Evolutionary conservation across 768 basidiomycete species (phyloP).

Genomic region (Boletus speciosus): DNA sequence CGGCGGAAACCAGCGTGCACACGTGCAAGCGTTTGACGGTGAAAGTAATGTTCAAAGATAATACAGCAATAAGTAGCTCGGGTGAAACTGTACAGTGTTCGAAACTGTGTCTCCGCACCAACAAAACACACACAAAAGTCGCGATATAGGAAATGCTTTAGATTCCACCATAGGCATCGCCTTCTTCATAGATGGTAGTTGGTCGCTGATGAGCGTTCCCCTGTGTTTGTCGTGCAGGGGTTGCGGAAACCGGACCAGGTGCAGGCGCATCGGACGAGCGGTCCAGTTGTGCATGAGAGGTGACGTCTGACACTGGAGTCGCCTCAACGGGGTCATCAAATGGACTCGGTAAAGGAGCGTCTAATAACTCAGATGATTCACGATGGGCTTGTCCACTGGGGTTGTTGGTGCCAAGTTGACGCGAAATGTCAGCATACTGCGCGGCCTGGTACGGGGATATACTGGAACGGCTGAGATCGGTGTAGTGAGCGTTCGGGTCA

Average conservation of each 20-base stretch:
- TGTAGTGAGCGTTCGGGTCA: slow-evolving; percentile 43
- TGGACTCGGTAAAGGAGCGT: slow-evolving; percentile 25
- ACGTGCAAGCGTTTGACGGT: not conserved
- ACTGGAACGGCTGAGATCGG: slow-evolving; percentile 64
- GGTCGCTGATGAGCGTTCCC: slow-evolving; percentile 37
- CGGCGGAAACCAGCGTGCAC: slow-evolving; percentile 24
- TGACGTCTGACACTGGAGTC: slow-evolving; percentile 13
- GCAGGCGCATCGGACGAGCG: slow-evolving; percentile 17
- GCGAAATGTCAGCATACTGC: slow-evolving; percentile 70
- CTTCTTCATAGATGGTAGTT: slow-evolving; percentile 51
- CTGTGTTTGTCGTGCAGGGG: slow-evolving; percentile 9
- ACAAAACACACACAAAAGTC: slow-evolving; percentile 8
- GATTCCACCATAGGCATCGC: slow-evolving; percentile 70
- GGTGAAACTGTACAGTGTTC: slow-evolving; percentile 19
- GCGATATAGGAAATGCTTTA: slow-evolving; percentile 27
- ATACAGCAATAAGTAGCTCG: slow-evolving; percentile 24
- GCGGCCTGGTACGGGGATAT: slow-evolving; percentile 72
- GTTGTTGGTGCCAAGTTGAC: slow-evolving; percentile 41
- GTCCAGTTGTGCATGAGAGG: slow-evolving; percentile 32
- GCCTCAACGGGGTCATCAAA: slow-evolving; percentile 23
- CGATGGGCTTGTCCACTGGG: slow-evolving; percentile 21
- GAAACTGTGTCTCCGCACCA: slow-evolving; percentile 10
- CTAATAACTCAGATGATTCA: slow-evolving; percentile 13
- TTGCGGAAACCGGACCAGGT: slow-evolving; percentile 8
- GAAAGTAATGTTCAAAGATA: slow-evolving; percentile 12